Base-by-base conservation (phyloP, 352 stramenopile genomes). In the Thraustochytrium sp. region DNA sequence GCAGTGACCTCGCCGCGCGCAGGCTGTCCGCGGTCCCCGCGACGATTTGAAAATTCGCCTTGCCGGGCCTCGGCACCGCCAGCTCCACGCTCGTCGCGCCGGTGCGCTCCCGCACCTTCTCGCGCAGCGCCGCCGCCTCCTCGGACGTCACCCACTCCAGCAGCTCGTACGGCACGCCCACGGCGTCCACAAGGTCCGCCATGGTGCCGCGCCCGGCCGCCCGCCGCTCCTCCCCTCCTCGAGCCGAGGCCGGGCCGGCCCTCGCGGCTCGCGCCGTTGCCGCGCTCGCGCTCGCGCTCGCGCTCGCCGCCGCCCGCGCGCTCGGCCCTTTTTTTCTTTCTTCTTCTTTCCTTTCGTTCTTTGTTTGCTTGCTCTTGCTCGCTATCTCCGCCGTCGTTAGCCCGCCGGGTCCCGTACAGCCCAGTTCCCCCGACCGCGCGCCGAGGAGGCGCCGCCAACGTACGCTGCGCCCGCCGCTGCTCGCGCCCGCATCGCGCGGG, bases 31-130 rank as follows among this genome's bases (percentile, higher is more conserved):
- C 23, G 26, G n/a, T 16, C 5, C 23, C 31, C 5, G 68, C 68
- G 21, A 26, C n/a, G 42, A 80, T 68, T 42, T 75, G 31, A 65
- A 80, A 80, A 26, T 51, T 80, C 21, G 68, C 68, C 51, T 80
- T 80, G 48, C 68, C 68, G 23, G 68, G 68, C n/a, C 68, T 18
- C 18, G 40, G 9, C 18, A 8, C 36, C 44, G 31, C 46, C 13
- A 63, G 29, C 44, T 63, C 44, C 18, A 80, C 38, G 11, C 5
- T 23, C 26, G 9, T 46, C 3, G n/a, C 48, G 16, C n/a, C 38
- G 9, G 62, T 55, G 29, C 26, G 34, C 21, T 34, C 34, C 16
- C 34, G 23, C 13, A 80, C 13, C 51, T 64, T 80, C 13, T 68
- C 68, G 9, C 37, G 23, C 11, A 80, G 21, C 23, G 3, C 34